phyloP scores from a whole-genome alignment of 1,284 basidiomycete species.

The Cutaneotrichosporon spelunceum region DNA sequence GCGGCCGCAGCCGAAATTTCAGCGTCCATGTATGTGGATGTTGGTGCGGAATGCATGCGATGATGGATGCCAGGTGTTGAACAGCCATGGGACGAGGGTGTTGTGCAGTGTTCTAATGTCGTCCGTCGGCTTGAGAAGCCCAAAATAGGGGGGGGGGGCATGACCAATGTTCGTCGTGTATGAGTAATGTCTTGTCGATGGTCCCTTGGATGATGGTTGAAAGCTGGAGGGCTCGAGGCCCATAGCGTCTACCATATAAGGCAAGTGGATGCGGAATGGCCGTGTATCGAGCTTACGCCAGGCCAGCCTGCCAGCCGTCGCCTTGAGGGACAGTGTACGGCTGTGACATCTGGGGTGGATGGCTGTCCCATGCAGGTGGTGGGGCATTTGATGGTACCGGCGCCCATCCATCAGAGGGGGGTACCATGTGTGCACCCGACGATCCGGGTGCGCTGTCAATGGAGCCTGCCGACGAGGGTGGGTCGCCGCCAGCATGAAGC shows the following conservation, averaged over 20 bases:
- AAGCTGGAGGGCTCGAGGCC: constrained; percentile 5
- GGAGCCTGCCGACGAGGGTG: constrained; percentile 22
- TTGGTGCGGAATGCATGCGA: neutral
- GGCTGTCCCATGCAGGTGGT: constrained; percentile 20
- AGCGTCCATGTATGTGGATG: neutral
- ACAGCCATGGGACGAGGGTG: constrained; percentile 1
- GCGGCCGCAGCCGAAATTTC: constrained; percentile 7
- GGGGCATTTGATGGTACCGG: constrained; percentile 8
- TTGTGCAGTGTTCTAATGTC: neutral
- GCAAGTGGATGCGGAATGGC: too few species aligned
- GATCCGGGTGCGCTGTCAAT: constrained; percentile 20
- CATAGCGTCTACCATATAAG: too few species aligned
- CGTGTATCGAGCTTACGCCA: constrained; percentile 13
- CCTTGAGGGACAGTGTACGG: constrained; percentile 18
- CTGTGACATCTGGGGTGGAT: constrained; percentile 20
- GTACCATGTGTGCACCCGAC: constrained; percentile 12
- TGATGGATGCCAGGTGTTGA: neutral
- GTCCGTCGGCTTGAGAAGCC: constrained; percentile 5
- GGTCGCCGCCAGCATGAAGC: constrained; percentile 13
- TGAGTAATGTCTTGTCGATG: neutral
- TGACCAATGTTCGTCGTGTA: neutral
- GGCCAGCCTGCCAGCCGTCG: constrained; percentile 25
- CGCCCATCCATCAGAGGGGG: constrained; percentile 15
- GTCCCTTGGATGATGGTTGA: neutral
- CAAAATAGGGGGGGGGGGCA: neutral